phyloP scores from a whole-genome alignment of 805 yeast species.

The Kodamaea leandrae region DNA sequence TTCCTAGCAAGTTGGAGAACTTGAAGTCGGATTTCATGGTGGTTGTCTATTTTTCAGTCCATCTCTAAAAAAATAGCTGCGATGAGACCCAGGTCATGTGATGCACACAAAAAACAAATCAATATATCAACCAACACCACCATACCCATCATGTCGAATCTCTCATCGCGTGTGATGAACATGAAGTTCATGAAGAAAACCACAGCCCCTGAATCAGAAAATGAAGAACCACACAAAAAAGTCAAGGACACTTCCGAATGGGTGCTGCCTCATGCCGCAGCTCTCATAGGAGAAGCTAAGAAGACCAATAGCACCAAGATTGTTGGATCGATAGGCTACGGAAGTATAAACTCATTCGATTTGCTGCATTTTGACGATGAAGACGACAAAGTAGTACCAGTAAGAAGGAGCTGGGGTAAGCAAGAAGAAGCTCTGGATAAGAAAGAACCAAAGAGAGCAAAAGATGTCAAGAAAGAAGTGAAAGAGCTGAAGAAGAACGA shows the following conservation, averaged over 20 bases:
- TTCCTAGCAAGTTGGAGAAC: slow-evolving; percentile 87
- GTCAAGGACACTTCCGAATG: slow-evolving; percentile 53
- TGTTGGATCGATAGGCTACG: slow-evolving; percentile 40
- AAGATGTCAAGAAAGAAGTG: slow-evolving; percentile 2
- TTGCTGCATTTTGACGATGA: too few species aligned
- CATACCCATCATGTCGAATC: slow-evolving; percentile 6
- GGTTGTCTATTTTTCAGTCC: too few species aligned
- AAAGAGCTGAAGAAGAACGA: neutral
- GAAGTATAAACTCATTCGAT: slow-evolving; percentile 33
- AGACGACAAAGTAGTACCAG: slow-evolving; percentile 10
- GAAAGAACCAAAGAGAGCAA: slow-evolving; percentile 12
- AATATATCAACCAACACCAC: neutral
- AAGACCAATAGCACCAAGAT: slow-evolving; percentile 16
- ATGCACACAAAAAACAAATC: neutral
- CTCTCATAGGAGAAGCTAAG: slow-evolving; percentile 24
- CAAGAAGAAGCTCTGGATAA: slow-evolving; percentile 4
- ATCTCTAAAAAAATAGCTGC: slow-evolving; percentile 1
- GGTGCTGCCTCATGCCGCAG: slow-evolving; percentile 38
- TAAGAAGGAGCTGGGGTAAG: slow-evolving; percentile 20
- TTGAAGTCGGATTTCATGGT: slow-evolving; percentile 83
- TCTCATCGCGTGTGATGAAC: slow-evolving; percentile 57
- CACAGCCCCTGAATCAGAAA: slow-evolving; percentile 42
- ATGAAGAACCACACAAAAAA: slow-evolving; percentile 33
- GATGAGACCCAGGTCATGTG: neutral
- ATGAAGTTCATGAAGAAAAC: slow-evolving; percentile 63